Evolutionary conservation across 257 asterid species (phyloP).

Genomic region (Solanum bulbocastanum): DNA sequence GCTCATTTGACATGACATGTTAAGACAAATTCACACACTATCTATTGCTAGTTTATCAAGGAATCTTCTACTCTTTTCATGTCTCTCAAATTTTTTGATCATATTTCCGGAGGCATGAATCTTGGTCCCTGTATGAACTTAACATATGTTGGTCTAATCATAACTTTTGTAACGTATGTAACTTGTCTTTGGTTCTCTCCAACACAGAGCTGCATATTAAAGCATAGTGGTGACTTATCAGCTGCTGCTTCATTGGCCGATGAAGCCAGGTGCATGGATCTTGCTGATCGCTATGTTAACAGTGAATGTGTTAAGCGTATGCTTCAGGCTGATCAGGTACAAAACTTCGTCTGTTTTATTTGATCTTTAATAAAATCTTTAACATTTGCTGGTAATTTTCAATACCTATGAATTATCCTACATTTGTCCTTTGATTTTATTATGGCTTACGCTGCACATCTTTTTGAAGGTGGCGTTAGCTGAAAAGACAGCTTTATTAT

Average conservation of each 20-base stretch:
- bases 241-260: constrained; percentile 96
- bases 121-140: background rate
- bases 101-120: background rate
- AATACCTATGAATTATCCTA: constrained; percentile 1
- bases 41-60: background rate
- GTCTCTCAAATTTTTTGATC: background rate
- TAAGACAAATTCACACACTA: background rate
- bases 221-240: constrained; percentile 87
- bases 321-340: constrained; percentile 99
- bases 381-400: background rate
- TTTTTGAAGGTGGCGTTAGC: constrained; percentile 72
- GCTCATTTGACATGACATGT: background rate
- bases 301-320: constrained; percentile 95
- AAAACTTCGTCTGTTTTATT: background rate
- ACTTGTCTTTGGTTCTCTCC: constrained; percentile 9
- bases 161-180: background rate
- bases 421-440: background rate
- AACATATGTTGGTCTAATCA: background rate
- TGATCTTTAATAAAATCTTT: background rate
- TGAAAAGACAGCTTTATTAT: constrained; percentile 85
- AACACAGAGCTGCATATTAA: constrained; percentile 80
- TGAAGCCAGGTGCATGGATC: constrained; percentile 99
- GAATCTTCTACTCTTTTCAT: background rate
- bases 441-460: background rate
- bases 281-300: constrained; percentile 94